These are phyloP conservation scores for Epichloe sp. DNA, from an alignment of 2,329 filamentous ascomycete species.

Conservation along the genomic window DNA sequence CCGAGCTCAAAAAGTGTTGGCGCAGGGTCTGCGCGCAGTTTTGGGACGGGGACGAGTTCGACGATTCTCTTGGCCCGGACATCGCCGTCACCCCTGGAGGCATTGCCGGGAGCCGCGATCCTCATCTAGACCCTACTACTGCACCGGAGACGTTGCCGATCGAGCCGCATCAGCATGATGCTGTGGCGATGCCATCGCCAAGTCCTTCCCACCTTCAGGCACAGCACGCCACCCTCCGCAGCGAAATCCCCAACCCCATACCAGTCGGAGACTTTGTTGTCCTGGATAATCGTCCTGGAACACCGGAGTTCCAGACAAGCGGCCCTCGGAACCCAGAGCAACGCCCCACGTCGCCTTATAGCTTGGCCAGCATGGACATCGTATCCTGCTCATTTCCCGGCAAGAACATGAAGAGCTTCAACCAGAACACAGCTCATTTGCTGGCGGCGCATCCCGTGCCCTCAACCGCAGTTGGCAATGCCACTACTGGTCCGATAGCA, in stretches of 20 bases:
- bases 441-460: slow-evolving; percentile 44
- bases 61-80: slow-evolving; percentile 47
- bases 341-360: slow-evolving; percentile 34
- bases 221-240: slow-evolving; percentile 23
- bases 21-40: slow-evolving; percentile 77
- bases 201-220: not conserved
- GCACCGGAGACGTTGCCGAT: slow-evolving; percentile 35
- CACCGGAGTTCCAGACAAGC: slow-evolving; percentile 27
- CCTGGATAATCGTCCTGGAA: slow-evolving; percentile 30
- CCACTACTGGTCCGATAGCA: slow-evolving; percentile 36
- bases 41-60: slow-evolving; percentile 66
- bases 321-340: slow-evolving; percentile 10
- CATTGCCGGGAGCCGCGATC: slow-evolving; percentile 47
- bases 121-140: slow-evolving; percentile 37
- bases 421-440: slow-evolving; percentile 26
- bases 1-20: slow-evolving; percentile 96
- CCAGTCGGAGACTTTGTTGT: slow-evolving; percentile 34
- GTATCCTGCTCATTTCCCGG: slow-evolving; percentile 51
- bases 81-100: slow-evolving; percentile 64
- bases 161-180: slow-evolving; percentile 32
- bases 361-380: slow-evolving; percentile 46
- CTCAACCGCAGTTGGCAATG: slow-evolving; percentile 33
- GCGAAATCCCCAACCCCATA: slow-evolving; percentile 32
- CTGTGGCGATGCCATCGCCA: slow-evolving; percentile 18
- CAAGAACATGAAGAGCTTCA: slow-evolving; percentile 30